Conservation (phyloP, 73 alveolate genomes). For the Breviolum minutum region DNA sequence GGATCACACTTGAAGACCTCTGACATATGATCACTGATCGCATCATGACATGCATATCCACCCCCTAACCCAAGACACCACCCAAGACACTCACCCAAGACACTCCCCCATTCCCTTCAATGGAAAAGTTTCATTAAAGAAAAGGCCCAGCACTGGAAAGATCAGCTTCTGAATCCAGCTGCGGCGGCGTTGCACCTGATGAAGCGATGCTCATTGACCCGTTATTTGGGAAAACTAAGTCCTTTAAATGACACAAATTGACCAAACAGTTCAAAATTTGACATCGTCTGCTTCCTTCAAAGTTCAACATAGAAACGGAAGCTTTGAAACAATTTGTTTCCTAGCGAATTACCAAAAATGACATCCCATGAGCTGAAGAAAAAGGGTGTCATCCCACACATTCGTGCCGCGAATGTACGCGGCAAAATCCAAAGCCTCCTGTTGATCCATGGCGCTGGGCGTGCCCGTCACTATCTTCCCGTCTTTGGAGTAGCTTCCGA, state of each 20-base stretch:
- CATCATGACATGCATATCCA: neutral
- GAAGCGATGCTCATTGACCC: neutral
- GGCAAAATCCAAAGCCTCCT: neutral
- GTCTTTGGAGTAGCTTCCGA: neutral
- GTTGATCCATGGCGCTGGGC: slow-evolving; percentile 1
- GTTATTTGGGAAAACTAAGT: no score
- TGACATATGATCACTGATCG: neutral
- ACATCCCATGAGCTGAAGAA: no score
- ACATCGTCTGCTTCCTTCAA: no score
- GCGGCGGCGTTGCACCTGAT: slow-evolving; percentile 36
- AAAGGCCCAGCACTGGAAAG: slow-evolving; percentile 59
- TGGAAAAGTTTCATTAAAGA: slow-evolving; percentile 41
- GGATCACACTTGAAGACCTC: no score
- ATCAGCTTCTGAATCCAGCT: slow-evolving; percentile 52
- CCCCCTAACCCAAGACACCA: neutral
- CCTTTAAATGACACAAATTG: no score
- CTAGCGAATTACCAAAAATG: no score
- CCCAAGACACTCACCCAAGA: neutral
- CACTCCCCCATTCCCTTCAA: neutral
- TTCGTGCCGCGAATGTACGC: no score
- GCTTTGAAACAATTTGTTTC: no score
- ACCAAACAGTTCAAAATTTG: no score
- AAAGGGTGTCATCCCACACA: no score
- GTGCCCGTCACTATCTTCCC: neutral
- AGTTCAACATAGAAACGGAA: no score